Evolutionary conservation across 306 rosid species (phyloP), one percentile per base, ranked within the genome.

Genomic region (Medicago truncatula): DNA sequence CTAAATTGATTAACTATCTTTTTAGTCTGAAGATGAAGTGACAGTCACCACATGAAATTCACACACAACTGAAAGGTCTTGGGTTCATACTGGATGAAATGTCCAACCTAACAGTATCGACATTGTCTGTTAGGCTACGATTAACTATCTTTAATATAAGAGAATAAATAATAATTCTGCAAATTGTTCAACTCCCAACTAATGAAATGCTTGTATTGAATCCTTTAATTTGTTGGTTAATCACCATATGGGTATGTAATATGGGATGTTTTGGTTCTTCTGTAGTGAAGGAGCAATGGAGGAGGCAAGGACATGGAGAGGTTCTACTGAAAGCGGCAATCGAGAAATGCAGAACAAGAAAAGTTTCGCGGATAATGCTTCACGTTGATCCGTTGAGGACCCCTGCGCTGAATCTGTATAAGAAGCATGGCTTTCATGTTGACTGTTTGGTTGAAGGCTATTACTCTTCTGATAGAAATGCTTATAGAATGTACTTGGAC

Each of bases 291-390:
- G 97, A 91, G 73, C 85, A 76, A 52, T 89, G 80, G 77, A 86
- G 97, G 78, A 88, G 83, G 82, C 92, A 81, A 73, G 98, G 98
- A 13, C 86, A 89, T 8, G 98, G 98, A 46, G 94, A 89, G 84
- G 85, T 86, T 47, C 77, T 94, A 39, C 76, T 94, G 73, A 86
- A 83, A 82, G 98, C 88, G 3, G 98, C 96, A 70, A 88, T 91
- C 62, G 70, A 83, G 63, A 91, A 85, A 82, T 91, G 97, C 82
- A 88, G 86, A 70, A 82, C 82, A 65, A 87, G 94, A 80, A 91
- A 88, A 62, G 86, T 91, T 28, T 79, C 88, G 7, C 86, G 94
- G 36, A 80, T 94, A 74, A 67, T 90, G 67, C 97, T 94, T 78
- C 98, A 94, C 56, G 96, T 94, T 38, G 97, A 94, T 86, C 94